Conservation (phyloP, 1,284 basidiomycete species). For the Ceratobasidium sp. region DNA sequence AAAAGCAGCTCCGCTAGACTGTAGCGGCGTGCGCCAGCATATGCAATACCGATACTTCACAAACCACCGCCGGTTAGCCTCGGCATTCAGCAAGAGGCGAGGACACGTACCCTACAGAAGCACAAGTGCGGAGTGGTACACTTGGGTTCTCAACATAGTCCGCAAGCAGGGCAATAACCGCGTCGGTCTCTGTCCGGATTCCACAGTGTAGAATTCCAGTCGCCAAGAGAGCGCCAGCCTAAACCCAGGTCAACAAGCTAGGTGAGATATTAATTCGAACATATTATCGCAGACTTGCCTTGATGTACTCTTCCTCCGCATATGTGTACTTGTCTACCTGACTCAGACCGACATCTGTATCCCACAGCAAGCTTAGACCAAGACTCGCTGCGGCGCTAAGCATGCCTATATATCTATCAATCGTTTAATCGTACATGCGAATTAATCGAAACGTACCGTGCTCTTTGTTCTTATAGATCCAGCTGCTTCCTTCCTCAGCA, state of each 20-base stretch:
- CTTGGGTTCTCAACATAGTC: conserved; percentile 94
- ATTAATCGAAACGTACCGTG: conserved; percentile 67
- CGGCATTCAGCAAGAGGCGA: background rate
- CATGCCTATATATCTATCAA: conserved; percentile 71
- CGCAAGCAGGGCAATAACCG: conserved; percentile 89
- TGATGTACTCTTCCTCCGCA: conserved; percentile 95
- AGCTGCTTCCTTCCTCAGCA: conserved; percentile 94
- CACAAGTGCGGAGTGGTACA: conserved; percentile 83
- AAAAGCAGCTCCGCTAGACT: conserved; percentile 83
- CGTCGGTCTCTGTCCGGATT: conserved; percentile 93
- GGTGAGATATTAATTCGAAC: background rate
- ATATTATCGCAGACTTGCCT: conserved; percentile 60
- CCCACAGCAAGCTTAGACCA: conserved; percentile 95
- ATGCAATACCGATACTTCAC: conserved; percentile 85
- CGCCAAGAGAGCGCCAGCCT: conserved; percentile 94
- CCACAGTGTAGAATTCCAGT: conserved; percentile 93
- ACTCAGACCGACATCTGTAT: conserved; percentile 92
- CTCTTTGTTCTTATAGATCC: conserved; percentile 99
- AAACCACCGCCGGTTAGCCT: background rate
- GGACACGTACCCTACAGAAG: conserved; percentile 75
- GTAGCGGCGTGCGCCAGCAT: conserved; percentile 91
- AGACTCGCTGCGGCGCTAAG: conserved; percentile 95
- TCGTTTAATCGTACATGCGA: background rate
- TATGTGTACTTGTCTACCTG: conserved; percentile 99
- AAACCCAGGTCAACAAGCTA: background rate